Evolutionary conservation across 2,329 filamentous ascomycete genomes (phyloP), one percentile per base, ranked within the genome.

Genomic region (Periconia sp.): DNA sequence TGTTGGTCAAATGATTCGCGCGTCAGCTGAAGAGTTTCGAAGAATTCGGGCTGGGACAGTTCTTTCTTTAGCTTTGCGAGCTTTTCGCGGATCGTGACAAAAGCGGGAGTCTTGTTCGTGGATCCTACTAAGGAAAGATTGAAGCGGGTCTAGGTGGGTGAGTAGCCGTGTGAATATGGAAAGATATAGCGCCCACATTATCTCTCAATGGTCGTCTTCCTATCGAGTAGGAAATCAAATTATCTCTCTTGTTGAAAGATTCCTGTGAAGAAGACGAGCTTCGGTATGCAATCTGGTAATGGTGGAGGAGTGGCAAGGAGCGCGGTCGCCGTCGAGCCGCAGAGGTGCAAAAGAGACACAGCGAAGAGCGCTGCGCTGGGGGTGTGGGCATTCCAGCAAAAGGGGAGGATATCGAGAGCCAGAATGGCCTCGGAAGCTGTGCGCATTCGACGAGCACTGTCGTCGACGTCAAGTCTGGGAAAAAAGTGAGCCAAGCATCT

Each of bases 301-400:
- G 42, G 40, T 65, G 54, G 45, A 69, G 47, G 44, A 68, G 49
- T 63, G 56, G 59, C 49, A 54, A 52, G 7, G 54, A 35, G 32
- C 37, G 52, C 35, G 43, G 37, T 17, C 45, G 48, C 33, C 53
- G 42, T 40, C 54, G 61, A 30, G 57, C 56, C 29, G 66, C 62
- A 46, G 68, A 63, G 38, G 66, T 59, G 63, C 73, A 74, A 50
- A 71, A 65, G 33, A 73, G 61, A 66, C 73, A 75, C 52, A 63
- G 55, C 56, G 62, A 58, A 19, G 56, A 52, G 42, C 57, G 63
- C 52, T 54, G 65, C 28, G 54, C 40, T 17, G 58, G 44, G 47
- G 53, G 48, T 16, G 48, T 46, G 54, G 54, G 58, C 66, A 69
- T 69, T 36, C 51, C 52, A 50, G 43, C 32, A 19, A 32, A 16